phyloP scores from a whole-genome alignment of 805 yeast species.

The Diddensiella transvaalensis region DNA sequence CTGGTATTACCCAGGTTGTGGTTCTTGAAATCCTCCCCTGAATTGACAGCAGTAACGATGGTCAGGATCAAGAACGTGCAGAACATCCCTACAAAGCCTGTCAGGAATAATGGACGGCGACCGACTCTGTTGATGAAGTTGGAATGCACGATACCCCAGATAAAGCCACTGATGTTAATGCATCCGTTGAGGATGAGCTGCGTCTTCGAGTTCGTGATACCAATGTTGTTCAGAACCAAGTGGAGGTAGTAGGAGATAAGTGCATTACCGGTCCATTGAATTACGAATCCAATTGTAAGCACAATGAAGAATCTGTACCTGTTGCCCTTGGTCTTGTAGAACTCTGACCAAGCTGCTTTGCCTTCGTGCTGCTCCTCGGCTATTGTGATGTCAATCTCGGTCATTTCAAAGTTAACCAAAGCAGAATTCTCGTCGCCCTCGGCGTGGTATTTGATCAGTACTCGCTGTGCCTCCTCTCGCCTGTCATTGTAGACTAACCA shows the following conservation, averaged over 20 bases:
- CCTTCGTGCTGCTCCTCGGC: constrained; percentile 9
- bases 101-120: constrained; percentile 28
- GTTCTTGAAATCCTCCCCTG: background rate
- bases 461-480: constrained; percentile 20
- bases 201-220: constrained; percentile 18
- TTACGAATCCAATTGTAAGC: constrained; percentile 9
- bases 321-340: constrained; percentile 11
- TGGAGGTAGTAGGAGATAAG: constrained; percentile 20
- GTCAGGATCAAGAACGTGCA: constrained; percentile 9
- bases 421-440: constrained; percentile 11
- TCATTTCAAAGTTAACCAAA: constrained; percentile 14
- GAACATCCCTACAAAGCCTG: constrained; percentile 23
- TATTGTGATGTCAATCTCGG: constrained; percentile 10
- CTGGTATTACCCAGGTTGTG: constrained; percentile 14
- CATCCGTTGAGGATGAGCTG: constrained; percentile 25
- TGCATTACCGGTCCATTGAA: constrained; percentile 19
- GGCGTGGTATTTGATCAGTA: constrained; percentile 22
- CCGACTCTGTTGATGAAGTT: constrained; percentile 29
- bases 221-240: constrained; percentile 16
- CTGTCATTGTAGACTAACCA: constrained; percentile 22
- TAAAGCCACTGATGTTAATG: constrained; percentile 3
- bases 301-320: constrained; percentile 10
- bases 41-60: constrained; percentile 32
- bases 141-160: constrained; percentile 22
- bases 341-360: constrained; percentile 6